These are phyloP conservation scores for Mucor racemosus DNA, from an alignment of 371 early-diverging fungal genomes.

Conservation along the genomic window DNA sequence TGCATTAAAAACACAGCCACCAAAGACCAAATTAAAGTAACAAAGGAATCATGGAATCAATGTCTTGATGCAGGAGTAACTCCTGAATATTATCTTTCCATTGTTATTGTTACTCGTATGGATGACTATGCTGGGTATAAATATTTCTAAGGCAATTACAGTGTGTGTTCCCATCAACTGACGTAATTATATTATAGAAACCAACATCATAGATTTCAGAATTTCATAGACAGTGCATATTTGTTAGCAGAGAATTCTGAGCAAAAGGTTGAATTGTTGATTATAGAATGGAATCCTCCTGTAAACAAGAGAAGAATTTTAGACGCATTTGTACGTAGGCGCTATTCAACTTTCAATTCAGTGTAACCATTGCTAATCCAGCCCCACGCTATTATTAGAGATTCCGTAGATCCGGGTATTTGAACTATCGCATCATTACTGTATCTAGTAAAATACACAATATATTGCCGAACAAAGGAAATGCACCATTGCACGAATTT, in stretches of 20 bases:
- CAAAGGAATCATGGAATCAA: slow-evolving; percentile 34
- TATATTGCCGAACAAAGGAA: slow-evolving; percentile 40
- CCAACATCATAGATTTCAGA: slow-evolving; percentile 51
- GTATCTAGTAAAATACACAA: slow-evolving; percentile 43
- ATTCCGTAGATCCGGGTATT: slow-evolving; percentile 44
- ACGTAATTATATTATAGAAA: slow-evolving; percentile 25
- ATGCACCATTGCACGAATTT: slow-evolving; percentile 51
- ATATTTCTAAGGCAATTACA: no score
- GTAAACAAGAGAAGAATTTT: slow-evolving; percentile 36
- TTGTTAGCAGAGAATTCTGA: slow-evolving; percentile 46
- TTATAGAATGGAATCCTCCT: slow-evolving; percentile 56
- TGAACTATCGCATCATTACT: slow-evolving; percentile 50
- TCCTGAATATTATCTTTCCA: slow-evolving; percentile 39
- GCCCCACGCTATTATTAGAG: slow-evolving; percentile 23
- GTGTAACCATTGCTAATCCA: not conserved
- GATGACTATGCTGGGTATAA: slow-evolving; percentile 57
- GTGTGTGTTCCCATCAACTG: no score
- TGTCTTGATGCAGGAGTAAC: slow-evolving; percentile 36
- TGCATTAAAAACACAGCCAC: slow-evolving; percentile 15
- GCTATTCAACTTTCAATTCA: no score
- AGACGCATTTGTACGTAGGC: slow-evolving; percentile 49
- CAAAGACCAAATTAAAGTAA: slow-evolving; percentile 8
- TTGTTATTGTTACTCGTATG: slow-evolving; percentile 53
- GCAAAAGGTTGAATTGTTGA: slow-evolving; percentile 46
- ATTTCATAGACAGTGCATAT: slow-evolving; percentile 48